Percentiles rank a stretch among this genome's conserved stretches.
Evolutionary conservation across 306 rosid species (phyloP).

Genomic region (Parietaria judaica): DNA sequence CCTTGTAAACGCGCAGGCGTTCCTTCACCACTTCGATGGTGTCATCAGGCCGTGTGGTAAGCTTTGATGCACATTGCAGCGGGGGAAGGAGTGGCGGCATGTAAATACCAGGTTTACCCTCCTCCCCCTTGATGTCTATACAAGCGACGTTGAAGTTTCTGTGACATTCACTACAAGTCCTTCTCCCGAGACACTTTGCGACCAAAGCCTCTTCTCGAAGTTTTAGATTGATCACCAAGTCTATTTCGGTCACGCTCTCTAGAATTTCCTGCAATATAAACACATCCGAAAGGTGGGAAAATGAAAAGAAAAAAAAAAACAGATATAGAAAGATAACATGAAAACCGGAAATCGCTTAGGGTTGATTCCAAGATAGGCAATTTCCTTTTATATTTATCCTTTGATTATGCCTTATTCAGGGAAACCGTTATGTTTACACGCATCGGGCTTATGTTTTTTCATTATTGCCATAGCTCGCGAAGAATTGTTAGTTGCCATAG

Average conservation of each 20-base stretch:
- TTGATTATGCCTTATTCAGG: no score
- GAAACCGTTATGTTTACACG: no score
- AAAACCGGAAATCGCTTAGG: no score
- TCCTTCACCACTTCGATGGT: slow-evolving; percentile 40
- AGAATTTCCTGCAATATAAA: slow-evolving; percentile 35
- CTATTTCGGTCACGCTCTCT: slow-evolving; percentile 41
- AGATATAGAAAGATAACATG: not conserved
- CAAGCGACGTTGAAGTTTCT: slow-evolving; percentile 38
- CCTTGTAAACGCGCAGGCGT: slow-evolving; percentile 36
- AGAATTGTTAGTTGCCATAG: no score
- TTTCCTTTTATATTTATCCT: no score
- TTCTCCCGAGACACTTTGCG: slow-evolving; percentile 44
- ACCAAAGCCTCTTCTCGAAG: slow-evolving; percentile 44
- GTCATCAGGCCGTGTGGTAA: slow-evolving; percentile 36
- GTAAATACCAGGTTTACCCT: slow-evolving; percentile 35
- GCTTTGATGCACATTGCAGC: slow-evolving; percentile 39
- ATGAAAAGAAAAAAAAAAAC: not conserved
- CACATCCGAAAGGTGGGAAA: not conserved
- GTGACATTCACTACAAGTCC: slow-evolving; percentile 40
- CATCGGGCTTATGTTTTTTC: no score
- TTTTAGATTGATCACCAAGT: slow-evolving; percentile 41
- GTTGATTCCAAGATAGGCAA: no score
- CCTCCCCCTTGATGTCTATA: slow-evolving; percentile 36
- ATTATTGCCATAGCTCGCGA: no score
- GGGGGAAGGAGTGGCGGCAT: slow-evolving; percentile 49